Base-by-base conservation (phyloP, 2,329 filamentous ascomycete species). In the Tolypocladium tropicale region DNA sequence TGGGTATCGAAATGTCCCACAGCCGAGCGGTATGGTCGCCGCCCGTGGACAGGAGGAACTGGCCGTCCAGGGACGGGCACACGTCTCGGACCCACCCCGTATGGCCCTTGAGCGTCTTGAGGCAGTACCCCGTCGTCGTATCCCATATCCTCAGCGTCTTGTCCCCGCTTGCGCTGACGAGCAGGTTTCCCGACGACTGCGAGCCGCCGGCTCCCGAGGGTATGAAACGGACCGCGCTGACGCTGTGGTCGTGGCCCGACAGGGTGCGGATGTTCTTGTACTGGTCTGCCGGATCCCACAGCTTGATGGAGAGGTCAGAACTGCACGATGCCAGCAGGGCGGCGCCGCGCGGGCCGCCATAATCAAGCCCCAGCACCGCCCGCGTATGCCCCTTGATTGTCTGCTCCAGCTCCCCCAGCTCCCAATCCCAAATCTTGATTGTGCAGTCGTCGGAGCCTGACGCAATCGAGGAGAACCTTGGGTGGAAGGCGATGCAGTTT, bases 391-490 rank as follows among this genome's bases (percentile, higher is more conserved):
- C 91, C 68, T 96, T 96, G 56, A 96, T 81, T 0, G 92, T 96
- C 59, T 87, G 78, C 70, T 96, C 92, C 4, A 95, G 78, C 71
- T 96, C 92, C 52, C 93, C 93, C 28, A 95, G 74, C 66, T 96
- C 92, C 88, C 91, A 96, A 67, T 96, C 92, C 92, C 92, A 96
- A 55, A 96, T 92, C 67, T 96, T 96, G 70, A 97, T 95, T 9
- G 89, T 95, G 55, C 84, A 89, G 70, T 96, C 93, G 69, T 96
- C 92, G 10, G 91, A 95, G 18, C 89, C 92, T 0, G 90, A 94
- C 11, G 92, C 93, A 25, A 96, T 78, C 6, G 89, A 93, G 11
- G 90, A 93, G 72, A 95, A 96, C 34, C 94, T 80, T 0, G 92
- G 92, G 68, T 96, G 92, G 68, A 96, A 96, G 18, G 92, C 92